These are phyloP conservation scores for Fusarium annulatum DNA, from an alignment of 2,329 filamentous ascomycete genomes.

Conservation along the genomic window DNA sequence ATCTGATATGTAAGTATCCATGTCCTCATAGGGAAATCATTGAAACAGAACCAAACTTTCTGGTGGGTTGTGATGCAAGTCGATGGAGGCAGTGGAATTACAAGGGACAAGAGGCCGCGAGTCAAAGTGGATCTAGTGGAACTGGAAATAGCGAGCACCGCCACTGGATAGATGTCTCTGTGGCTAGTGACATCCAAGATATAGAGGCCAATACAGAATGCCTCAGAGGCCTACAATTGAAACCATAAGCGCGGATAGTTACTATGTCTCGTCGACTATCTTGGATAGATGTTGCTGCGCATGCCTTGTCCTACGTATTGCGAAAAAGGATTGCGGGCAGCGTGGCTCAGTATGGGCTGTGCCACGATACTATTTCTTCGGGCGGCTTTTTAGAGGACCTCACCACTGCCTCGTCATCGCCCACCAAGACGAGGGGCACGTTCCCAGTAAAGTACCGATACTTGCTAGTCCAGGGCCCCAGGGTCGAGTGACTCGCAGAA, in stretches of 20 bases:
- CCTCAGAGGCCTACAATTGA: slow-evolving; percentile 20
- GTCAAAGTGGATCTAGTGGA: slow-evolving; percentile 32
- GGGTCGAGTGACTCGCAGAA: slow-evolving; percentile 41
- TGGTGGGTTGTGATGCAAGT: slow-evolving; percentile 30
- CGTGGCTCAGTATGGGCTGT: slow-evolving; percentile 43
- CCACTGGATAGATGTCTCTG: slow-evolving; percentile 16
- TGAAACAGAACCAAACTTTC: slow-evolving; percentile 27
- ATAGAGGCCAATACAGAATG: not conserved
- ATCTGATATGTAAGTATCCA: not conserved
- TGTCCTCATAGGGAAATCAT: slow-evolving; percentile 11
- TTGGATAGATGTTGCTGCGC: slow-evolving; percentile 18
- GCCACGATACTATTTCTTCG: slow-evolving; percentile 39
- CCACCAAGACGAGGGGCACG: slow-evolving; percentile 43
- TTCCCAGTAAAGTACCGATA: slow-evolving; percentile 46
- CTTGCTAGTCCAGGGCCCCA: slow-evolving; percentile 18
- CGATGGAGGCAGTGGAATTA: slow-evolving; percentile 34
- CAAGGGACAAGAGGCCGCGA: slow-evolving; percentile 42
- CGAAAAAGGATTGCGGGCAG: slow-evolving; percentile 22
- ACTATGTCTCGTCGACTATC: not conserved
- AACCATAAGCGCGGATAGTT: slow-evolving; percentile 24
- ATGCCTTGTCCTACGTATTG: slow-evolving; percentile 6
- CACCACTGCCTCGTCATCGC: slow-evolving; percentile 56
- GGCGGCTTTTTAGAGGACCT: slow-evolving; percentile 24
- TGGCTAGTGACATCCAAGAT: slow-evolving; percentile 25
- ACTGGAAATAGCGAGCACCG: slow-evolving; percentile 31